Evolutionary conservation across 2,329 filamentous ascomycete genomes (phyloP).

Genomic region (Chaetomiaceae sp.): DNA sequence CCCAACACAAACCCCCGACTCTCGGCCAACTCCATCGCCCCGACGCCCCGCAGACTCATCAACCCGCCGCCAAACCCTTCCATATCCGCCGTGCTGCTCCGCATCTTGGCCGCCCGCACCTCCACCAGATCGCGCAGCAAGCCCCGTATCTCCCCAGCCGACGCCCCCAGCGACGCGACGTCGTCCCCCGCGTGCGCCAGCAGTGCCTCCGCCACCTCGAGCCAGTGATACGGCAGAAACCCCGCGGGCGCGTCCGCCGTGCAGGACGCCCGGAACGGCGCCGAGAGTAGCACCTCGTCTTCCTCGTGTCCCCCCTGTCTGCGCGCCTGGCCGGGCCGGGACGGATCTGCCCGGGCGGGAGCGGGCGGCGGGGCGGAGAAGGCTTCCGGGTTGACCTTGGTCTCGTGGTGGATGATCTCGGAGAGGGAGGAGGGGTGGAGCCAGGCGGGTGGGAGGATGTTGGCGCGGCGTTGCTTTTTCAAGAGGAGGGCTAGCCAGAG

Average conservation of each 20-base stretch:
- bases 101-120: conserved; percentile 83
- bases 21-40: conserved; percentile 89
- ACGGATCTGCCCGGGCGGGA: conserved; percentile 47
- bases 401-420: conserved; percentile 77
- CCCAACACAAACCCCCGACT: conserved; percentile 77
- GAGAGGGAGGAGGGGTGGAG: conserved; percentile 71
- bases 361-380: conserved; percentile 76
- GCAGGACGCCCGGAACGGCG: conserved; percentile 71
- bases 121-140: conserved; percentile 79
- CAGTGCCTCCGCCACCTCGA: conserved; percentile 83
- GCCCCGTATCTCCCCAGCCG: conserved; percentile 67
- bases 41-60: conserved; percentile 67
- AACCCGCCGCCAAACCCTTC: conserved; percentile 70
- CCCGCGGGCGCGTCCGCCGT: conserved; percentile 64
- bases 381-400: conserved; percentile 60
- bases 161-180: conserved; percentile 44
- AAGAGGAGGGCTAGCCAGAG: conserved; percentile 94
- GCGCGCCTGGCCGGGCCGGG: conserved; percentile 43
- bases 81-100: conserved; percentile 66
- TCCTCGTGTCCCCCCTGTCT: conserved; percentile 23
- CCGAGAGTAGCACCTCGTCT: conserved; percentile 42
- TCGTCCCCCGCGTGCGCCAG: conserved; percentile 83
- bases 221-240: conserved; percentile 89
- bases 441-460: conserved; percentile 89
- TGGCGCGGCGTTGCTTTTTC: conserved; percentile 89